These are phyloP conservation scores for Bimuria novae-zelandiae DNA, from an alignment of 2,329 filamentous ascomycete species.

Conservation along the genomic window DNA sequence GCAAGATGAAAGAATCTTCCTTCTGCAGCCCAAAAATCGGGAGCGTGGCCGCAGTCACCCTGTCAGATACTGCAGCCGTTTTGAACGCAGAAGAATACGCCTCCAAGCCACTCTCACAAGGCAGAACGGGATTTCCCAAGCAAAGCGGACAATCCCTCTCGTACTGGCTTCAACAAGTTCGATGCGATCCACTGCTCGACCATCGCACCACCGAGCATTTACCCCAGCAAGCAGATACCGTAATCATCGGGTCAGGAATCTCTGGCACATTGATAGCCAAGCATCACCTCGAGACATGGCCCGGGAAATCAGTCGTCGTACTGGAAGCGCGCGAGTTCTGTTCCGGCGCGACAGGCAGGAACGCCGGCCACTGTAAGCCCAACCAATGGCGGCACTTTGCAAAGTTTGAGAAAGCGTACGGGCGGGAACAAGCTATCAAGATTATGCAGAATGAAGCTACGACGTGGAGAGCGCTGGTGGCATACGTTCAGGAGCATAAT, in stretches of 20 bases:
- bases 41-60: slow-evolving; percentile 12
- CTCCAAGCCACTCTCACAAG: slow-evolving; percentile 9
- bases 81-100: slow-evolving; percentile 17
- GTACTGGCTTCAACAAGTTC: slow-evolving; percentile 36
- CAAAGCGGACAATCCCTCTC: slow-evolving; percentile 31
- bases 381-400: slow-evolving; percentile 32
- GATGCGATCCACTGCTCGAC: slow-evolving; percentile 28
- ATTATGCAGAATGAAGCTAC: slow-evolving; percentile 32
- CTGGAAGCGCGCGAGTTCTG: slow-evolving; percentile 37
- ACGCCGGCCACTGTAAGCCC: slow-evolving; percentile 35
- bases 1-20: slow-evolving; percentile 15
- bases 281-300: slow-evolving; percentile 28
- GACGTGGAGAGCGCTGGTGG: slow-evolving; percentile 28
- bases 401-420: slow-evolving; percentile 33
- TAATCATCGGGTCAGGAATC: slow-evolving; percentile 43
- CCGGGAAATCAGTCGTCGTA: slow-evolving; percentile 22
- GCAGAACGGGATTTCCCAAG: slow-evolving; percentile 29
- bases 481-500: slow-evolving; percentile 25
- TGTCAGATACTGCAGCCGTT: slow-evolving; percentile 13
- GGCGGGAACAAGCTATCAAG: slow-evolving; percentile 31
- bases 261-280: slow-evolving; percentile 26
- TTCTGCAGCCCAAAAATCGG: slow-evolving; percentile 8
- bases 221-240: slow-evolving; percentile 35
- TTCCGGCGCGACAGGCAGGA: slow-evolving; percentile 35
- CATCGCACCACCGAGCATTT: slow-evolving; percentile 37